Evolutionary conservation across 148 eudicot species (phyloP), one percentile per base, ranked within the genome.

Genomic region (Rhododendron williamsianum): DNA sequence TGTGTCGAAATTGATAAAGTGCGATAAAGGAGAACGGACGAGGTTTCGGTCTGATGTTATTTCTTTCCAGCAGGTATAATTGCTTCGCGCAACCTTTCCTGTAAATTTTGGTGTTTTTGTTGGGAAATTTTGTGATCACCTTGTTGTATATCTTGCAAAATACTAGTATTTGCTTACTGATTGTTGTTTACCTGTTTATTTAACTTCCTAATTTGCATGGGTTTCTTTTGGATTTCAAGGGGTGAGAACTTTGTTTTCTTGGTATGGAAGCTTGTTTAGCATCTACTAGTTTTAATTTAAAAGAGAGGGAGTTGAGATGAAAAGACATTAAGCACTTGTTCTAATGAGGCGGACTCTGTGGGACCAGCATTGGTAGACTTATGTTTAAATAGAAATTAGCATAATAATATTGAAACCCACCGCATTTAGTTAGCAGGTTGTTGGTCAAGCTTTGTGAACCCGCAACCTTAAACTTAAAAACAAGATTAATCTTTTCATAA

Each of bases 11-110:
- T 92, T 92, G 0, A 95, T 97, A 3, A 95, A 93, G 85, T 97
- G 99, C 54, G 99, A 97, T 81, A 97, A 97, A 87, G 99, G 99
- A 48, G 99, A 97, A 87, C 84, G 98, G 71, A 97, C 96, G 2
- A 87, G 99, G 87, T 97, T 97, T 90, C 90, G 95, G 67, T 97
- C 98, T 23, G 98, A 97, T 90, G 95, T 95, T 60, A 89, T 95
- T 23, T 88, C 99, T 85, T 97, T 97, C 78, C 98, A 97, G 88
- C 99, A 97, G 98, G 99, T 97, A 92, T 52, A 15, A 30, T 72
- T 76, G 8, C 10, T 27, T 38, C 15, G 71, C 77, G 58, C 2
- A 2, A 3, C 0, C n/a, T 21, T 25, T 63, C 30, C 4, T 10
- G 30, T 48, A 16, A 38, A 23, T 54, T 36, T 82, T 25, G 43